Percentiles rank a stretch among this genome's conserved stretches.
These are phyloP conservation scores for Echria macrotheca DNA, from an alignment of 495 filamentous ascomycete genomes.

Conservation along the genomic window DNA sequence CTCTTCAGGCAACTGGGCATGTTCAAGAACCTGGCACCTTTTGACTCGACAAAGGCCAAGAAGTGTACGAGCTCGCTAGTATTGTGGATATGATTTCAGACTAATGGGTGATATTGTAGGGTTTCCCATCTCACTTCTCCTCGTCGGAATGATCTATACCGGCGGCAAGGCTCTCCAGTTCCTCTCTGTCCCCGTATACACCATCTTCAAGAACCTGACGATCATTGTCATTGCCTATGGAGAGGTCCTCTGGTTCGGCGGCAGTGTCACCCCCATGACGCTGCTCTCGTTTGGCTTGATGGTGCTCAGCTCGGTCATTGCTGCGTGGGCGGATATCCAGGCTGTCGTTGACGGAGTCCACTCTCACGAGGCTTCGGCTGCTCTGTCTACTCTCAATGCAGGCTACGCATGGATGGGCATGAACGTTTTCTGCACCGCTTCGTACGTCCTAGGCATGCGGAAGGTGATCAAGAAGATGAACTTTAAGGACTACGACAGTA, in stretches of 20 bases:
- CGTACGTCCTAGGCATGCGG: slow-evolving; percentile 88
- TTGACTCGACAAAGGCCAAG: slow-evolving; percentile 81
- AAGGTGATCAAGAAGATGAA: slow-evolving; percentile 99
- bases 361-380: slow-evolving; percentile 56
- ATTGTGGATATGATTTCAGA: neutral
- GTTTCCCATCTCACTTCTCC: slow-evolving; percentile 95
- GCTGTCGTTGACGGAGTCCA: slow-evolving; percentile 64
- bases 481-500: slow-evolving; percentile 99
- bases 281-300: slow-evolving; percentile 96
- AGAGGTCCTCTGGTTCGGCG: slow-evolving; percentile 98
- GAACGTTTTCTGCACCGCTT: slow-evolving; percentile 93
- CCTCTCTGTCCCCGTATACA: slow-evolving; percentile 97
- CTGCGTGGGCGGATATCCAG: slow-evolving; percentile 97
- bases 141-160: slow-evolving; percentile 99
- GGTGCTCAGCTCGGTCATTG: slow-evolving; percentile 91
- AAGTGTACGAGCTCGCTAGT: slow-evolving; percentile 60
- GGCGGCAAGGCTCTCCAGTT: slow-evolving; percentile 93
- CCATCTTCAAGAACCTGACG: slow-evolving; percentile 99
- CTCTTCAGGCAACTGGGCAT: slow-evolving; percentile 74
- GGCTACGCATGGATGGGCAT: slow-evolving; percentile 98
- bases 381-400: slow-evolving; percentile 85
- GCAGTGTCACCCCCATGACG: slow-evolving; percentile 79
- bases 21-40: slow-evolving; percentile 80
- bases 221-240: slow-evolving; percentile 99
- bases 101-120: slow-evolving; percentile 47